Conservation (phyloP, 106 monocot species). For the Dioscorea zingiberensis region DNA sequence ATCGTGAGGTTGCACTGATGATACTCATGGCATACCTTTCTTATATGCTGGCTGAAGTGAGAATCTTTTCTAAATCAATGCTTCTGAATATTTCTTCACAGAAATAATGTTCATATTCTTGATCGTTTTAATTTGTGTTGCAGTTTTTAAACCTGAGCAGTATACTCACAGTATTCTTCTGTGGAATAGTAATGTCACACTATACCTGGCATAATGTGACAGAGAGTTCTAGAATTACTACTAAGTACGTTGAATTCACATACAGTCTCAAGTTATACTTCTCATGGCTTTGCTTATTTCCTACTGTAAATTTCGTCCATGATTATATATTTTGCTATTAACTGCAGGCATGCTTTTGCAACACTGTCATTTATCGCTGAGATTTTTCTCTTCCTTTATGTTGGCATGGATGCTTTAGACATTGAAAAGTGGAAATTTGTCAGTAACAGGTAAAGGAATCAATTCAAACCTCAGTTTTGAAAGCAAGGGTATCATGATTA, state of each 20-base stretch:
- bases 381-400: conserved; percentile 92
- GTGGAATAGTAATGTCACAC: conserved; percentile 99
- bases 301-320: not conserved
- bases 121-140: conserved; percentile 4
- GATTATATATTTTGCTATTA: not conserved
- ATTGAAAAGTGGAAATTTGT: conserved; percentile 95
- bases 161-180: conserved; percentile 97
- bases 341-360: conserved; percentile 92
- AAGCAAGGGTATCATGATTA: too few relatives aligned
- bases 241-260: conserved; percentile 50
- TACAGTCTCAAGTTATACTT: too few relatives aligned
- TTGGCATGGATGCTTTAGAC: conserved; percentile 99
- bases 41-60: conserved; percentile 87
- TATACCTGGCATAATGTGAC: conserved; percentile 99
- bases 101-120: too few relatives aligned
- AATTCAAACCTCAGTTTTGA: too few relatives aligned
- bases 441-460: conserved; percentile 64
- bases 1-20: conserved; percentile 84
- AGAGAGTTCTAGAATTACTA: conserved; percentile 95
- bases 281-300: too few relatives aligned
- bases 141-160: conserved; percentile 90
- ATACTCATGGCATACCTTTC: conserved; percentile 77
- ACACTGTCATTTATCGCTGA: conserved; percentile 96
- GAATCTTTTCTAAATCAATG: conserved; percentile 9
- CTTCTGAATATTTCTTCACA: not conserved